Base-by-base conservation (phyloP, 257 asterid species). In the Linderniella brevidens region DNA sequence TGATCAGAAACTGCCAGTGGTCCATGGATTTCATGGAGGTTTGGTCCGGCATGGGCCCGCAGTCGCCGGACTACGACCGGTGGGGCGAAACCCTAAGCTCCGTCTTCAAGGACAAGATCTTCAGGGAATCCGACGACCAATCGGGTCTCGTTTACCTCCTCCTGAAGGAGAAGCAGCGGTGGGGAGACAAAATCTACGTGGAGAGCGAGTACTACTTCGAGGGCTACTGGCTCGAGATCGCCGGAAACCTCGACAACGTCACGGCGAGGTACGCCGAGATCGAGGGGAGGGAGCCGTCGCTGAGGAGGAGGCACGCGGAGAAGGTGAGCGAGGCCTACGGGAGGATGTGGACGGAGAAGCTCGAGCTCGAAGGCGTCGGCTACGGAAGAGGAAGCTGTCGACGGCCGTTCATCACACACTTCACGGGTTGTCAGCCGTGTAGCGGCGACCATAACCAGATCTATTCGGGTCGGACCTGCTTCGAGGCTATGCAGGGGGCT, bases 401-500 rank as follows among this genome's bases (percentile, higher is more conserved):
- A 52, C 58, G 98, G 17, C 98, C 98, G 39, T 90, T 90, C 67
- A 62, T 90, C 50, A 90, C 98, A 4, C 98, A 90, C 41, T 90
- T 90, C 74, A 90, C 98, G 0, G 98, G 98, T 7, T 90, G 98
- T 56, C 96, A 90, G 77, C 98, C 98, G 0, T 90, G 98, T 18
- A 81, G 96, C 57, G 98, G 98, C 52, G 71, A 64, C 29, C 96
- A 75, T 41, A 85, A 85, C 58, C 79, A 77, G 64, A 68, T 84
- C 85, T 90, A 90, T 17, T 79, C 98, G 8, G 96, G 79, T 5
- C 67, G 75, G 43, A 64, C 77, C 13, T 90, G 98, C 25, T 69
- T 73, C 17, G 85, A 79, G 4, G 82, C 87, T 0, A 84, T 90
- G 96, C 85, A 75, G 45, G 73, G 49, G 49, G 96, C 96, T 3